A percentile compares a stretch with the other conserved stretches of the same genome.
phyloP scores from a whole-genome alignment of 208 protist species.

The Naegleria lovaniensis region DNA sequence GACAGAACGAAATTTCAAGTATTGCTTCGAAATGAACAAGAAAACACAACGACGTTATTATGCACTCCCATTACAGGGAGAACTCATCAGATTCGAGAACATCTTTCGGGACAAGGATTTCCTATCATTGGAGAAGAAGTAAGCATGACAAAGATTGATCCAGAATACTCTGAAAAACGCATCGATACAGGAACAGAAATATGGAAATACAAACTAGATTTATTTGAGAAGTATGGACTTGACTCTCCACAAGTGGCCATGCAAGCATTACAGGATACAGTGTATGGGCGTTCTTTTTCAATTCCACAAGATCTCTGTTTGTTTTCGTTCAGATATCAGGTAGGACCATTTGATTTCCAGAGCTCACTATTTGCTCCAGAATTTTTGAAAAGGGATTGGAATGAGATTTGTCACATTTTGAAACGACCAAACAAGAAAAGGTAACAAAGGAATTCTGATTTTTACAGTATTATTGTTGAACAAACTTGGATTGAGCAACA shows the following conservation, averaged over 20 bases:
- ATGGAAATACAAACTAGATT: not conserved
- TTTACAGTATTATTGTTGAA: not conserved
- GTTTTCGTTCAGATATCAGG: not conserved
- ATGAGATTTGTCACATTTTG: no score
- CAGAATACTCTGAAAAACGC: not conserved
- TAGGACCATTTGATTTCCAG: not conserved
- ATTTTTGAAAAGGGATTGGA: not conserved
- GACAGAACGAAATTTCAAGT: not conserved
- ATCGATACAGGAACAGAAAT: not conserved
- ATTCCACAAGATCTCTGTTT: not conserved
- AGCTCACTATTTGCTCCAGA: not conserved
- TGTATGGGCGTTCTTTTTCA: not conserved
- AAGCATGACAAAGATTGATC: not conserved
- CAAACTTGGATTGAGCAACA: constrained; percentile 28
- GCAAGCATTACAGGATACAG: not conserved
- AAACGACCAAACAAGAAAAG: no score
- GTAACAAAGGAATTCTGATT: no score
- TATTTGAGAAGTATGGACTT: not conserved
- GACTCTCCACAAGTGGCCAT: not conserved
- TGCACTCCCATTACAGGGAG: not conserved
- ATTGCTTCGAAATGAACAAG: not conserved
- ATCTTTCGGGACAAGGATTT: not conserved
- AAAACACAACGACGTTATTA: not conserved
- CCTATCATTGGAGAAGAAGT: not conserved
- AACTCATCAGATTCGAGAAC: not conserved